Percentiles rank a stretch among this genome's conserved stretches.
These are phyloP conservation scores for Picochlorum sp. DNA, from an alignment of 139 green algal species.

Conservation along the genomic window DNA sequence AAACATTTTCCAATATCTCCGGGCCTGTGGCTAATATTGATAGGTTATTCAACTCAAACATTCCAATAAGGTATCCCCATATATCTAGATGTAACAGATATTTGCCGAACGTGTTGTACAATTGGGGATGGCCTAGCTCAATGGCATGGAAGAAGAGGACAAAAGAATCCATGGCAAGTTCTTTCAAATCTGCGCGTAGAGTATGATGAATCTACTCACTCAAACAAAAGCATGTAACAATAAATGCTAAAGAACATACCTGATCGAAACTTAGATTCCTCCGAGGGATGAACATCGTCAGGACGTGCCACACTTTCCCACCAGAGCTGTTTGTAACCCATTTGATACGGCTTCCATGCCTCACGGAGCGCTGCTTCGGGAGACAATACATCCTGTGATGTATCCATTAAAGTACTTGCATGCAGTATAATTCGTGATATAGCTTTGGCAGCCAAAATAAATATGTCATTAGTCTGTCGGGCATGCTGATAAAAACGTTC, in stretches of 20 bases:
- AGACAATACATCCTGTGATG: no score
- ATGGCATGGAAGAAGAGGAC: slow-evolving; percentile 52
- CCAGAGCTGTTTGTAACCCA: slow-evolving; percentile 74
- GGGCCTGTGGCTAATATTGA: slow-evolving; percentile 33
- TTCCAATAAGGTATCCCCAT: slow-evolving; percentile 71
- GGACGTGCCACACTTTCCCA: slow-evolving; percentile 73
- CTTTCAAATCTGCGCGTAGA: slow-evolving; percentile 33
- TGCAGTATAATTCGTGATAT: not conserved
- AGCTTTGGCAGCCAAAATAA: slow-evolving; percentile 13
- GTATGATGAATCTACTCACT: no score
- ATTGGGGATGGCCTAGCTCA: not conserved
- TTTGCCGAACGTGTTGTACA: slow-evolving; percentile 29
- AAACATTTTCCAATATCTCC: not conserved
- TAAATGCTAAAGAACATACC: no score
- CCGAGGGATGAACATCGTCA: slow-evolving; percentile 43
- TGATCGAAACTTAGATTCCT: slow-evolving; percentile 12
- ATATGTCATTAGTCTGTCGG: slow-evolving; percentile 7
- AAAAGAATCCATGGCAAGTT: slow-evolving; percentile 67
- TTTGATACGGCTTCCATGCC: slow-evolving; percentile 36
- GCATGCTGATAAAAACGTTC: slow-evolving; percentile 9
- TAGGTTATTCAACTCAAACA: slow-evolving; percentile 98
- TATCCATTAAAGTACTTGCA: not conserved
- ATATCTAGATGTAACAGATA: slow-evolving; percentile 59
- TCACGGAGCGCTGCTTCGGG: no score
- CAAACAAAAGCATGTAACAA: no score